A percentile compares a stretch with the other conserved stretches of the same genome.
Conservation (phyloP, 345 rosid genomes). For the Xanthoceras sorbifolium region DNA sequence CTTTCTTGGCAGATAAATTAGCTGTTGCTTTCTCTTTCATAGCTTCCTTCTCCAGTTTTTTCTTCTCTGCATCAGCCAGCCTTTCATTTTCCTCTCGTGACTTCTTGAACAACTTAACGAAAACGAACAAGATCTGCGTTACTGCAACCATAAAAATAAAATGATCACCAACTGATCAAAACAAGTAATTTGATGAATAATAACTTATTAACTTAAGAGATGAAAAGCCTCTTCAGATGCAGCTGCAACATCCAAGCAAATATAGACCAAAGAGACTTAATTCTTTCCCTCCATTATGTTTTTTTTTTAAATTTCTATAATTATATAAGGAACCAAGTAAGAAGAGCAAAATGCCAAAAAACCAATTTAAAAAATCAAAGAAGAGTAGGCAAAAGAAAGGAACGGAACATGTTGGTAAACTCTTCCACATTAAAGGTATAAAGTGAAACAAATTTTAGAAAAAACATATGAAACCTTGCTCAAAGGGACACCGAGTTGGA, state of each 20-base stretch:
- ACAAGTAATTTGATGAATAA: background rate
- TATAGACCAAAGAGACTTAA: background rate
- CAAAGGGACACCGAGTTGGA: slow-evolving; percentile 97
- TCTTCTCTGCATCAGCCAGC: slow-evolving; percentile 85
- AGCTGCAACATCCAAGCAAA: slow-evolving; percentile 5
- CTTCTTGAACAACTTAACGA: slow-evolving; percentile 81
- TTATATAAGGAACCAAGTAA: background rate
- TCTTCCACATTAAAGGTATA: slow-evolving; percentile 1
- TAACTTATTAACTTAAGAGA: background rate
- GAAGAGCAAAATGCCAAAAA: background rate
- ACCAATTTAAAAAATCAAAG: background rate
- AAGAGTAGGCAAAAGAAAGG: background rate
- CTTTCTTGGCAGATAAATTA: slow-evolving; percentile 53
- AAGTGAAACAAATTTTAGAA: background rate
- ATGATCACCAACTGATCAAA: background rate
- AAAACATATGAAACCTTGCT: slow-evolving; percentile 67
- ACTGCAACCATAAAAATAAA: slow-evolving; percentile 51
- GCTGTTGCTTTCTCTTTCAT: slow-evolving; percentile 59
- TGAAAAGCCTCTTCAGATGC: background rate
- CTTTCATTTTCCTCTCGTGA: slow-evolving; percentile 81
- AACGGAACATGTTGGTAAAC: background rate
- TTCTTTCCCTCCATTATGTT: background rate
- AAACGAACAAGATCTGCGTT: slow-evolving; percentile 78
- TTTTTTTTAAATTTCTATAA: background rate
- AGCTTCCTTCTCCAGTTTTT: slow-evolving; percentile 89